Evolutionary conservation across 768 basidiomycete genomes (phyloP).

Genomic region (Aureoboletus auriporus): DNA sequence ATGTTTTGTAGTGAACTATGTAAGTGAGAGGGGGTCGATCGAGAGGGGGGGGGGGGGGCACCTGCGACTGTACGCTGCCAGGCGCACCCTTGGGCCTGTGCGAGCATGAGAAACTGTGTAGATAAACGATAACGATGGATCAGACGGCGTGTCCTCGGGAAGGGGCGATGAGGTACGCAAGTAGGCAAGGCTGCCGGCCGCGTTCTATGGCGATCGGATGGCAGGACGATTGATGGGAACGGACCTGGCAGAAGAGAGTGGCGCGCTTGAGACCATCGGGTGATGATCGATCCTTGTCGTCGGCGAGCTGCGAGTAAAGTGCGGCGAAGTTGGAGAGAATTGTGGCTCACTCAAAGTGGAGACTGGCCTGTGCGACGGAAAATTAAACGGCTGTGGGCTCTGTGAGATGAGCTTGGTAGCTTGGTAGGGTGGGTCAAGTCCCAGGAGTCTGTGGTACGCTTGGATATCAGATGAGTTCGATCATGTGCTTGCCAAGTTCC

Average conservation of each 20-base stretch:
- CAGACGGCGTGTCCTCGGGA: slow-evolving; percentile 54
- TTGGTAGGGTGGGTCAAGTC: no score
- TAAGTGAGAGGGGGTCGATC: slow-evolving; percentile 7
- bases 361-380: slow-evolving; percentile 56
- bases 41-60: slow-evolving; percentile 26
- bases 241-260: slow-evolving; percentile 64
- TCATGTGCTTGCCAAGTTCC: no score
- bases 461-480: no score
- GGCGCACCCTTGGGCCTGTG: slow-evolving; percentile 94
- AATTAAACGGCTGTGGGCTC: no score
- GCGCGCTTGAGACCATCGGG: slow-evolving; percentile 85
- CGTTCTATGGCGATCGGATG: slow-evolving; percentile 43
- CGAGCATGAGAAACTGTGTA: slow-evolving; percentile 74
- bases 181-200: slow-evolving; percentile 68
- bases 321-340: slow-evolving; percentile 85
- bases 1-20: slow-evolving; percentile 49
- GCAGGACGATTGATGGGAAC: slow-evolving; percentile 3
- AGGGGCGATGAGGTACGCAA: slow-evolving; percentile 49
- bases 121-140: slow-evolving; percentile 62
- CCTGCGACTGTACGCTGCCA: slow-evolving; percentile 92
- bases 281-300: slow-evolving; percentile 61
- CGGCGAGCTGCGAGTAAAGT: slow-evolving; percentile 78
- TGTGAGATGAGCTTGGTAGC: no score
- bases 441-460: no score
- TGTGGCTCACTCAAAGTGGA: slow-evolving; percentile 78